Base-by-base conservation (phyloP, 2,329 filamentous ascomycete genomes). In the Ceratocystis eucalypticola region DNA sequence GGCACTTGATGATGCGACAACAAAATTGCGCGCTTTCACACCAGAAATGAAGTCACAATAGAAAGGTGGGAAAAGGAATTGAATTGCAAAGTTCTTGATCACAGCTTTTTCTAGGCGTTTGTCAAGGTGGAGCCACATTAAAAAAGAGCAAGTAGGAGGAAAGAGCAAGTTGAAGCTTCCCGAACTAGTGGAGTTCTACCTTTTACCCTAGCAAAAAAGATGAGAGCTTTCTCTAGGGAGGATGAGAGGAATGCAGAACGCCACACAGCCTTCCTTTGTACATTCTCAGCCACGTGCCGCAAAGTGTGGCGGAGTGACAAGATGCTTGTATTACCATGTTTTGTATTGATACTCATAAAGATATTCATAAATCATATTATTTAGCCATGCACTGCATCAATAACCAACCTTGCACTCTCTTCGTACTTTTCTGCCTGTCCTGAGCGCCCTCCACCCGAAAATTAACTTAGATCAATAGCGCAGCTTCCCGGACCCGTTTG, bases 311-410 rank as follows among this genome's bases (percentile, higher is more conserved):
- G 5, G 48, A 53, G 48, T n/a, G 48, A 20, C 17, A 20, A 53
- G 10, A 53, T 53, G 48, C n/a, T n/a, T 59, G 30, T 37, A 59
- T 59, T n/a, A 33, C 28, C 55, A 59, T 59, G 55, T 30, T 59
- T 59, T 59, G 25, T 59, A 59, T 59, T 33, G 28, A 59, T 59
- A 37, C 25, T 37, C 53, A 8, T 6, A 53, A 22, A 53, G 53
- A 30, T 17, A 37, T n/a, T 59, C 5, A n/a, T 59, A 37, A 28
- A 59, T 59, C 10, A 5, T 59, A 22, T 15, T 20, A 1, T 33
- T 59, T 8, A 41, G 37, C 37, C 8, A 41, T 41, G 10, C 10
- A 15, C 3, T 41, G 37, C 37, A 15, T 41, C 37, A 41, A 41
- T 15, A 41, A 41, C 37, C 12, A 15, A 12, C 37, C 37, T 41